Base-by-base conservation (phyloP, 495 filamentous ascomycete species). In the Penicillium taxi region DNA sequence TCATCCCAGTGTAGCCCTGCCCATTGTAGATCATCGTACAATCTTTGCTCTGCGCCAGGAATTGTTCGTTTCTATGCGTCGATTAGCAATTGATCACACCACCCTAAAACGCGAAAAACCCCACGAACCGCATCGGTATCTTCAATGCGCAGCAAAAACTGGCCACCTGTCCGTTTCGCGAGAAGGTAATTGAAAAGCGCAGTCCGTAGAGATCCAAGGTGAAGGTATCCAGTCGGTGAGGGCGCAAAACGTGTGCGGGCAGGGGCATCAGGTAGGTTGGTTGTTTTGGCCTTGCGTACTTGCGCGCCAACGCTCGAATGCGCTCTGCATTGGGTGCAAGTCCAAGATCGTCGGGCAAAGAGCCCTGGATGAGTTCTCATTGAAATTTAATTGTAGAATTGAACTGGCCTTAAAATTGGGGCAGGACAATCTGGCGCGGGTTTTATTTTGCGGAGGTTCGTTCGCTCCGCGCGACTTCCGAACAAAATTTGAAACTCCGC, bases 241-340 rank as follows among this genome's bases (percentile, higher is more conserved):
- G 91, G 91, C 1, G 91, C 91, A 63, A 98, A 98, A 29, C 91
- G 81, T 16, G 91, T 96, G 39, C 91, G 73, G 18, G 84, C 87
- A 28, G 91, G 87, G 0, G 47, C 53, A 6, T 70, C 58, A 31
- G 83, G 82, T 33, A 66, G 45, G 33, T 62, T 60, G 34, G 42
- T 62, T 42, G 59, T 63, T 31, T 31, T 32, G 26, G 46, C 48
- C 30, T 62, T 56, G 32, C 43, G 54, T 33, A 37, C 29, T 47
- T 32, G 50, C 31, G 42, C 49, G 43, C 47, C 47, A 12, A 45
- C 37, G 39, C 61, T 58, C 26, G 63, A 64, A 20, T 45, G 58
- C 19, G 46, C 41, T 33, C 58, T 61, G 53, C 68, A 71, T 43
- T 58, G 56, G 20, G 53, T 46, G 37, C 59, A 73, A 17, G 55